phyloP scores from a whole-genome alignment of 306 rosid genomes.

The Biancaea sappan region DNA sequence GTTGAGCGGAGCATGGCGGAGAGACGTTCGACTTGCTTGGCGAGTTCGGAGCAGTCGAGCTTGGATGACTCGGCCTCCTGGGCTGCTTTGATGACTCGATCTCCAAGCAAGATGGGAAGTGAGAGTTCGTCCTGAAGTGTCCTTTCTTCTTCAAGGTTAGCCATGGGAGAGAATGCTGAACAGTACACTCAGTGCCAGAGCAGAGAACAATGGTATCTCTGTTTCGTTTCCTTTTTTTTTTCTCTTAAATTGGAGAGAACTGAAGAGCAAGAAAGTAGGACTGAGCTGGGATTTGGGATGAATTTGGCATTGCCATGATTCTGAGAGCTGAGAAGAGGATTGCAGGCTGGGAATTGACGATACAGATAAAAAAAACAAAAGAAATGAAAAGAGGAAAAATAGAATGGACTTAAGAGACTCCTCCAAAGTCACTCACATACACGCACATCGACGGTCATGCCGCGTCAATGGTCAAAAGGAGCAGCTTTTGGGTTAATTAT shows the following conservation, averaged over 20 bases:
- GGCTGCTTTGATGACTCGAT: conserved; percentile 65
- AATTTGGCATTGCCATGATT: not conserved
- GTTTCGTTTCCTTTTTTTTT: not conserved
- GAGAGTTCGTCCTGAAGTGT: conserved; percentile 62
- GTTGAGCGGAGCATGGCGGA: conserved; percentile 65
- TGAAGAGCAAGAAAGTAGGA: not conserved
- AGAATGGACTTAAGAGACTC: not conserved
- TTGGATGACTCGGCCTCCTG: conserved; percentile 70
- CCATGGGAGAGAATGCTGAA: conserved; percentile 28
- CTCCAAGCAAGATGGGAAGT: conserved; percentile 63
- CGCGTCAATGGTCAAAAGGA: not conserved
- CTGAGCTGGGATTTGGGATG: not conserved
- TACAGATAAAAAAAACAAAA: not conserved
- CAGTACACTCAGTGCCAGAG: not conserved
- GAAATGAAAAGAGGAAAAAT: not conserved
- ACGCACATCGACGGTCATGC: not conserved
- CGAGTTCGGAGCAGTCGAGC: conserved; percentile 59
- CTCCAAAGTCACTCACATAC: not conserved
- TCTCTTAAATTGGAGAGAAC: too few species aligned
- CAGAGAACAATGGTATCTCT: not conserved
- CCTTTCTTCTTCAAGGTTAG: conserved; percentile 44
- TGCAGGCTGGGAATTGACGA: not conserved
- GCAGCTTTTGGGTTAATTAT: not conserved
- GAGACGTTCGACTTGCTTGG: conserved; percentile 58
- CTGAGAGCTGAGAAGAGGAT: not conserved